Evolutionary conservation across 1,284 basidiomycete genomes (phyloP).

Genomic region (Leccinum insolens): DNA sequence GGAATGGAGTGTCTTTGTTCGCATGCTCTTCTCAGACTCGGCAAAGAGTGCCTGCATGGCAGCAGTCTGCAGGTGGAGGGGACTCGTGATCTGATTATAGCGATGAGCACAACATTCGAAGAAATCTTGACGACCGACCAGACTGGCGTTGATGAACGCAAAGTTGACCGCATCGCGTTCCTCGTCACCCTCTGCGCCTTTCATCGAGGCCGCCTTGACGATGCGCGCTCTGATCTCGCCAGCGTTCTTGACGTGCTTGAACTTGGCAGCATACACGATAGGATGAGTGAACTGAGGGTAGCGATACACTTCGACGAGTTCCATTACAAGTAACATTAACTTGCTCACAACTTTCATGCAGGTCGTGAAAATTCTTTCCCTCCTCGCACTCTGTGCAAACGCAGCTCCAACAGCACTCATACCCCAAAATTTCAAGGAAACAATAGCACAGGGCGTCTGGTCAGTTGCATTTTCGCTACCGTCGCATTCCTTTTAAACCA

Average conservation of each 20-base stretch:
- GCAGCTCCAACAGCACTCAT: slow-evolving; percentile 48
- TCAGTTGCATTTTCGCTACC: slow-evolving; percentile 30
- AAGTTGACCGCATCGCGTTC: slow-evolving; percentile 81
- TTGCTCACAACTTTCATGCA: not conserved
- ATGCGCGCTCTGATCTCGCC: slow-evolving; percentile 64
- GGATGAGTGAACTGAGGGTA: slow-evolving; percentile 57
- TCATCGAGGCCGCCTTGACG: slow-evolving; percentile 63
- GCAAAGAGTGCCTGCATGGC: slow-evolving; percentile 80
- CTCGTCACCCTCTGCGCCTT: slow-evolving; percentile 62
- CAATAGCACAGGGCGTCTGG: slow-evolving; percentile 70
- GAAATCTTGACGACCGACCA: slow-evolving; percentile 38
- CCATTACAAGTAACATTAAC: slow-evolving; percentile 23
- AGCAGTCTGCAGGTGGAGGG: slow-evolving; percentile 78
- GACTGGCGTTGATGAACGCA: slow-evolving; percentile 83
- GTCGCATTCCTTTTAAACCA: not conserved
- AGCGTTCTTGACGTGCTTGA: slow-evolving; percentile 68
- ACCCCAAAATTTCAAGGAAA: slow-evolving; percentile 64
- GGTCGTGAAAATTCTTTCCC: not conserved
- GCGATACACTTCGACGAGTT: slow-evolving; percentile 53
- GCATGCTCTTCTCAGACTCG: slow-evolving; percentile 55
- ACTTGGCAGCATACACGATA: slow-evolving; percentile 67
- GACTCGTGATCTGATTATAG: slow-evolving; percentile 64
- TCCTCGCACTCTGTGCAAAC: slow-evolving; percentile 38
- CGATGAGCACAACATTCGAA: not conserved
- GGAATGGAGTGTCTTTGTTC: slow-evolving; percentile 82